phyloP scores from a whole-genome alignment of 2,329 filamentous ascomycete species.

The Cadophora luteo-olivacea region DNA sequence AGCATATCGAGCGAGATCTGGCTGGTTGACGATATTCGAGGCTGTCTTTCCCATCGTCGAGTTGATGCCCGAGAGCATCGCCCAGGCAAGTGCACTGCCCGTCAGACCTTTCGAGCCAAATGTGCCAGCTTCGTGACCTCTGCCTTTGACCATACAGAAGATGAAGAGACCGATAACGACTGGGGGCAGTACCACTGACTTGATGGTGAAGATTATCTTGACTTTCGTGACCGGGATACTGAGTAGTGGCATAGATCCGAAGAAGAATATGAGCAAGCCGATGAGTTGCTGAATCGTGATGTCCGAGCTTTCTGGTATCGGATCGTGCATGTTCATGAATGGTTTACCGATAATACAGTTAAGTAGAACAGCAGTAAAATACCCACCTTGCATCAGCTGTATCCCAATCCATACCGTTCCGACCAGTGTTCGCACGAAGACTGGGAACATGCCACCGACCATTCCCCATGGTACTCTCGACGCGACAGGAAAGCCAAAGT shows the following conservation, averaged over 20 bases:
- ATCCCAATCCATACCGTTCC: constrained; percentile 1
- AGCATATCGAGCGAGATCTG: constrained; percentile 50
- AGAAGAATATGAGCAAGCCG: constrained; percentile 6
- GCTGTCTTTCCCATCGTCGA: constrained; percentile 42
- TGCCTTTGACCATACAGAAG: constrained; percentile 17
- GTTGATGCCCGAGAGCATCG: constrained; percentile 44
- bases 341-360: constrained; percentile 14
- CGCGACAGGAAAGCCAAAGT: constrained; percentile 10
- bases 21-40: constrained; percentile 47
- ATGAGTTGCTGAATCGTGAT: constrained; percentile 18
- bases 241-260: neutral
- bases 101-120: neutral
- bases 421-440: neutral
- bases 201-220: constrained; percentile 19
- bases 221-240: constrained; percentile 4
- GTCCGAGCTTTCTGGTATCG: neutral
- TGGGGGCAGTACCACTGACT: neutral
- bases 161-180: constrained; percentile 11
- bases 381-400: constrained; percentile 9
- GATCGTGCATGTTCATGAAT: constrained; percentile 18
- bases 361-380: constrained; percentile 12
- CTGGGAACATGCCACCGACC: neutral
- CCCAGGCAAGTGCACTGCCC: constrained; percentile 15
- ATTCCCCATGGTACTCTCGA: constrained; percentile 11
- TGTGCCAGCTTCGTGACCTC: neutral